Evolutionary conservation across 306 rosid species (phyloP), one percentile per base, ranked within the genome.

Genomic region (Acmispon strigosus): DNA sequence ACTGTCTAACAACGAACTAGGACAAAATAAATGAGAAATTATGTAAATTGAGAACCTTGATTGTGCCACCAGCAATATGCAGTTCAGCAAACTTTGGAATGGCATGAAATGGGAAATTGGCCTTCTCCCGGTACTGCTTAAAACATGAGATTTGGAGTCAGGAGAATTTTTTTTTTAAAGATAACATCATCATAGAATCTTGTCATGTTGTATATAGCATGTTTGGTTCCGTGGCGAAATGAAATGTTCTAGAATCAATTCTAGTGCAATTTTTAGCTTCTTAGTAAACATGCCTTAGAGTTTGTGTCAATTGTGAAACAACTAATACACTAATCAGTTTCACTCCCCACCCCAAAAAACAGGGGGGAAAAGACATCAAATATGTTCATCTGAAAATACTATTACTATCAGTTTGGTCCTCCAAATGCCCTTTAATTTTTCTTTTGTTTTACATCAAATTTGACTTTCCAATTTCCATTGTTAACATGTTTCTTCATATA

Each of bases 71-170:
- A 53, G 96, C 79, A 75, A 92, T 10, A 65, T 45, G 17, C 77
- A 92, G 70, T 34, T 81, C 69, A 48, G 83, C 88, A 44, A 88
- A 65, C 70, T 85, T 86, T 16, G 96, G 98, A 76, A 92, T 75
- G 70, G 79, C 67, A 19, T 92, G 88, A 72, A 87, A 92, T 39
- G 96, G 96, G 76, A 92, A 92, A 76, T 83, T 71, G 11, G 92
- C 98, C 81, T 90, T 90, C 84, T 92, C 96, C 96, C 96, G 88
- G n/a, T 88, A 85, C 98, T 90, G 83, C 29, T 20, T 8, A 54
- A 34, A 14, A 43, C 18, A 50, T 27, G 47, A 76, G 52, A 58
- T 58, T 58, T 7, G 6, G 55, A 5, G 18, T 75, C 17, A 58
- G 62, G 49, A 17, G 37, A 48, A 32, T 39, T 39, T 39, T 39